These are phyloP conservation scores for Penicillium pancosmium DNA, from an alignment of 495 filamentous ascomycete species.

Conservation along the genomic window DNA sequence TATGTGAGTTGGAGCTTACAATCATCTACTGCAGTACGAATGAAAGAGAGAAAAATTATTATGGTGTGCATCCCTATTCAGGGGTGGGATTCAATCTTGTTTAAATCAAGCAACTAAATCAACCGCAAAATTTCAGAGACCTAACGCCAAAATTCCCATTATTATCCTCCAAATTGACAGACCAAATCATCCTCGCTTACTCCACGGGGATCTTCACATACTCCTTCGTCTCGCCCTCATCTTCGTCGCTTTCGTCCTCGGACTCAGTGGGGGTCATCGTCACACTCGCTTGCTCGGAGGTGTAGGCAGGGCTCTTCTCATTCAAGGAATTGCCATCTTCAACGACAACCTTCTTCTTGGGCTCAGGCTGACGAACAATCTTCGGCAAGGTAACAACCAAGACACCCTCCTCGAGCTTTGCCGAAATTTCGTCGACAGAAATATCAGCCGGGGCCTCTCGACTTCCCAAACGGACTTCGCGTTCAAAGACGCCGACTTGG, in stretches of 20 bases:
- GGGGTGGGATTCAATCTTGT: not conserved
- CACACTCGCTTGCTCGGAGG: constrained; percentile 21
- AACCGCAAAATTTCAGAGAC: constrained; percentile 1
- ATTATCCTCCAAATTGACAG: not conserved
- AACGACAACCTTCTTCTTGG: constrained; percentile 30
- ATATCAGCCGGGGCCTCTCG: constrained; percentile 60
- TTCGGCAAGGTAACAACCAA: constrained; percentile 71
- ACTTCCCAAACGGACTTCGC: constrained; percentile 62
- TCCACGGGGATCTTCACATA: constrained; percentile 37
- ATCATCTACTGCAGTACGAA: not conserved
- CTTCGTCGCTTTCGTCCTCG: constrained; percentile 28
- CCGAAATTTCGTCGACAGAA: constrained; percentile 65
- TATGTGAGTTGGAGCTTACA: not conserved
- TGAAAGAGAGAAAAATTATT: not conserved
- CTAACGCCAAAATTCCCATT: not conserved
- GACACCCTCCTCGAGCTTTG: constrained; percentile 72
- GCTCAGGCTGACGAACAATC: constrained; percentile 41
- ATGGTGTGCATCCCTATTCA: not conserved
- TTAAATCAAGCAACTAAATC: constrained; percentile 5
- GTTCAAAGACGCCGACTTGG: constrained; percentile 72
- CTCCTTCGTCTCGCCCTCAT: constrained; percentile 29
- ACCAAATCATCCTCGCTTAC: constrained; percentile 8
- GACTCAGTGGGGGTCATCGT: constrained; percentile 26
- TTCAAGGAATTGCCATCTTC: constrained; percentile 21
- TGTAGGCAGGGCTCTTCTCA: constrained; percentile 26